phyloP scores from a whole-genome alignment of 257 asterid genomes.

The Salvia hispanica region DNA sequence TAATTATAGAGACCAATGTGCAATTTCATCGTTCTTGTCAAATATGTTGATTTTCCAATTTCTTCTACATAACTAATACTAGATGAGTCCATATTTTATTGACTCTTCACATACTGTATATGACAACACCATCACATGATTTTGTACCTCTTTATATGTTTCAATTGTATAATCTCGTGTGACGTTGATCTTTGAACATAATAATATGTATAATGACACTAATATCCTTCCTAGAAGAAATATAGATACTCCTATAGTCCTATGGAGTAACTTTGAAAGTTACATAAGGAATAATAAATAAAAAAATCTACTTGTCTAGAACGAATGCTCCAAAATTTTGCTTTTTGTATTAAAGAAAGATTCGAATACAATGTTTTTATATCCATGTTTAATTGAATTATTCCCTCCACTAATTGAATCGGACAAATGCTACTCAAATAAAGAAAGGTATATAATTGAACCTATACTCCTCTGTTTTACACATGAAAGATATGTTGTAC shows the following conservation, averaged over 20 bases:
- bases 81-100: no score
- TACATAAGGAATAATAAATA: not conserved
- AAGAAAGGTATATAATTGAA: not conserved
- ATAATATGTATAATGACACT: not conserved
- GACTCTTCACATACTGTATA: no score
- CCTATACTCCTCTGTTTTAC: no score
- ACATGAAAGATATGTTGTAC: no score
- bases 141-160: no score
- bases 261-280: not conserved
- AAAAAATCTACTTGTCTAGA: conserved; percentile 13
- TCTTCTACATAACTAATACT: no score
- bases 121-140: no score
- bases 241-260: no score
- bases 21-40: no score
- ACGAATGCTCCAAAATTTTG: conserved; percentile 15
- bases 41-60: no score
- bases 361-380: conserved; percentile 14
- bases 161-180: not conserved
- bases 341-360: conserved; percentile 21
- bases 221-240: not conserved
- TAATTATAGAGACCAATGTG: no score
- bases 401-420: not conserved
- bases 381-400: not conserved
- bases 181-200: conserved; percentile 2
- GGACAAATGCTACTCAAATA: not conserved